Evolutionary conservation across 208 protist species (phyloP).

Genomic region (Phytomonas francai): DNA sequence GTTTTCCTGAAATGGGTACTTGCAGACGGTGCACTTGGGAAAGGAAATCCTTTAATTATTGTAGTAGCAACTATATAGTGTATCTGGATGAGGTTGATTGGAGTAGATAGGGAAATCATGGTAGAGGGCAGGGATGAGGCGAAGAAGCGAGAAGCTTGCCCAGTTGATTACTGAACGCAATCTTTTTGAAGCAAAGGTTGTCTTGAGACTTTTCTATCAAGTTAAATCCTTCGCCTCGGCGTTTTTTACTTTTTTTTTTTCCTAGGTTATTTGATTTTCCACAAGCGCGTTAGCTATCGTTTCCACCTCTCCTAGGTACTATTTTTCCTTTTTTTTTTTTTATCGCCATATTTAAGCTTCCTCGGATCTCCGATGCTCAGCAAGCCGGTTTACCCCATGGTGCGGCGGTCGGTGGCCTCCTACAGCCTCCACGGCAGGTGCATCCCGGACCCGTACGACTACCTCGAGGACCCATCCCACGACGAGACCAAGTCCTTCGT

Average conservation of each 20-base stretch:
- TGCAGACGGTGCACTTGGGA: not conserved
- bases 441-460: conserved; percentile 88
- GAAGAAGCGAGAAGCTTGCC: not conserved
- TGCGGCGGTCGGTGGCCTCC: conserved; percentile 37
- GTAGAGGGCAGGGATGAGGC: not conserved
- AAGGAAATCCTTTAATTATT: not conserved
- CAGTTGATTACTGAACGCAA: not conserved
- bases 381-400: conserved; percentile 46
- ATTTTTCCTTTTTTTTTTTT: conserved; percentile 14
- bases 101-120: not conserved
- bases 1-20: not conserved
- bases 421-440: conserved; percentile 69
- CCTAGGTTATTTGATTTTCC: conserved; percentile 12
- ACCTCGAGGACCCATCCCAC: conserved; percentile 87
- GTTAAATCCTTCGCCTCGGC: not conserved
- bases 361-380: not conserved
- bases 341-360: not conserved
- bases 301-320: conserved; percentile 6
- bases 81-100: not conserved
- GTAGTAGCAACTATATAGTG: not conserved
- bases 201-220: not conserved
- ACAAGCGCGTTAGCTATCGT: conserved; percentile 5
- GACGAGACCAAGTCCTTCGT: conserved; percentile 87
- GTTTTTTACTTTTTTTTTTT: conserved; percentile 10
- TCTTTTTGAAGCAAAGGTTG: not conserved